A percentile compares a stretch with the other conserved stretches of the same genome.
Conservation (phyloP, 1,284 basidiomycete species). For the Irpex sp. region DNA sequence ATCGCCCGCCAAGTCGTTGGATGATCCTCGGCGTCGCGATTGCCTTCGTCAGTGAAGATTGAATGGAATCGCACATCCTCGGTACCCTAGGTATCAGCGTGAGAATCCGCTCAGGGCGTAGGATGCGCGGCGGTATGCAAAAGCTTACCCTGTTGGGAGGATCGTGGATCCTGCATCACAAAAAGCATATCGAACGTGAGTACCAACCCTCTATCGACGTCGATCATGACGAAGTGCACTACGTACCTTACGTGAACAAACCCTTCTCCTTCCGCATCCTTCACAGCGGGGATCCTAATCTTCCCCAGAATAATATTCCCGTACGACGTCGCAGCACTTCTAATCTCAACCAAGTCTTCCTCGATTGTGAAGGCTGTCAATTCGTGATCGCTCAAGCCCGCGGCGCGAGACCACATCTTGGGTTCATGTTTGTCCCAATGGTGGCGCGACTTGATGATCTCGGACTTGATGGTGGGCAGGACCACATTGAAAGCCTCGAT, state of each 20-base stretch:
- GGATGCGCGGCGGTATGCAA: background rate
- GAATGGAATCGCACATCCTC: conserved; percentile 71
- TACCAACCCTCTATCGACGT: background rate
- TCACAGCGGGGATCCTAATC: conserved; percentile 64
- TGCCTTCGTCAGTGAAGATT: conserved; percentile 62
- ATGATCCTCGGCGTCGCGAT: conserved; percentile 45
- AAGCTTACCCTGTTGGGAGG: conserved; percentile 60
- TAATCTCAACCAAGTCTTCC: conserved; percentile 54
- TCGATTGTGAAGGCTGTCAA: conserved; percentile 51
- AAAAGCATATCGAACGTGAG: conserved; percentile 7
- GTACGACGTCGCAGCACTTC: conserved; percentile 48
- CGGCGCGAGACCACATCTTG: conserved; percentile 65
- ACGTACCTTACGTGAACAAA: conserved; percentile 71
- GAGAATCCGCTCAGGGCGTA: too few species aligned
- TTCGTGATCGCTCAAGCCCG: conserved; percentile 46
- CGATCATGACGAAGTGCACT: background rate
- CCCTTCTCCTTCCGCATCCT: conserved; percentile 58
- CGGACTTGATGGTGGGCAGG: conserved; percentile 52
- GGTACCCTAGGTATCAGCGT: conserved; percentile 40
- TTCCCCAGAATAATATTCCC: conserved; percentile 75
- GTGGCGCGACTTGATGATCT: conserved; percentile 59
- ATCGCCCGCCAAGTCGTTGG: conserved; percentile 62
- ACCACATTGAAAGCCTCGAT: conserved; percentile 60
- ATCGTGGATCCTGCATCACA: conserved; percentile 55
- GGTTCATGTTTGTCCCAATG: conserved; percentile 73